These are phyloP conservation scores for Eucalyptus cloeziana DNA, from an alignment of 345 rosid species.

Conservation along the genomic window DNA sequence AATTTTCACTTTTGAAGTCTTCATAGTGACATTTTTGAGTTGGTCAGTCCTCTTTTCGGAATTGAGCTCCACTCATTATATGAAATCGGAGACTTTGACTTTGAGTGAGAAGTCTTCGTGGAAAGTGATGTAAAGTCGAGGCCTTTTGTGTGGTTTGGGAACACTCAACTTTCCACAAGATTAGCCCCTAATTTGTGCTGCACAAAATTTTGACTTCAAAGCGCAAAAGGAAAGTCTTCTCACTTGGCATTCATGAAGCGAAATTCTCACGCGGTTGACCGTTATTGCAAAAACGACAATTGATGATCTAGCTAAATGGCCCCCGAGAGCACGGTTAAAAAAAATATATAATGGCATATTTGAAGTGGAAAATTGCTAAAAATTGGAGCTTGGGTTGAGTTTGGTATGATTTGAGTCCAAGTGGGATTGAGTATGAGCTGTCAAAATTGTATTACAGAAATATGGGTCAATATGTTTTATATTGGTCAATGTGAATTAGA, in stretches of 20 bases:
- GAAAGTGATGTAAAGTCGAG: neutral
- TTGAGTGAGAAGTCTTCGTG: neutral
- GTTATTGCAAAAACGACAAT: neutral
- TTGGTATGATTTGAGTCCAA: too few species aligned
- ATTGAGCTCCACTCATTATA: neutral
- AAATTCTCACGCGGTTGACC: neutral
- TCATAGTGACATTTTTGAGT: too few species aligned
- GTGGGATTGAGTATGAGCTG: too few species aligned
- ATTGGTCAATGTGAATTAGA: too few species aligned
- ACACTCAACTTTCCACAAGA: neutral
- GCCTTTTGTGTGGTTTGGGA: rapidly evolving
- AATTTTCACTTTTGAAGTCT: too few species aligned
- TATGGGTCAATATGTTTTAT: too few species aligned
- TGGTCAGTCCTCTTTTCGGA: neutral
- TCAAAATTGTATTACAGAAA: too few species aligned
- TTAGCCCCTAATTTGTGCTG: neutral
- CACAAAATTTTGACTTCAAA: neutral
- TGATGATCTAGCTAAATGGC: neutral
- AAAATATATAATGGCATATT: too few species aligned
- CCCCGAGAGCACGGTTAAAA: neutral
- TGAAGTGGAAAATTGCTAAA: too few species aligned
- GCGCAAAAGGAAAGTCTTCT: neutral
- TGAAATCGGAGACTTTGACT: neutral
- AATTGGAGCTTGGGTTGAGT: too few species aligned
- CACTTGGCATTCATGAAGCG: neutral